Evolutionary conservation across 208 protist species (phyloP), one percentile per base, ranked within the genome.

Genomic region (Trypanosoma melophagium): DNA sequence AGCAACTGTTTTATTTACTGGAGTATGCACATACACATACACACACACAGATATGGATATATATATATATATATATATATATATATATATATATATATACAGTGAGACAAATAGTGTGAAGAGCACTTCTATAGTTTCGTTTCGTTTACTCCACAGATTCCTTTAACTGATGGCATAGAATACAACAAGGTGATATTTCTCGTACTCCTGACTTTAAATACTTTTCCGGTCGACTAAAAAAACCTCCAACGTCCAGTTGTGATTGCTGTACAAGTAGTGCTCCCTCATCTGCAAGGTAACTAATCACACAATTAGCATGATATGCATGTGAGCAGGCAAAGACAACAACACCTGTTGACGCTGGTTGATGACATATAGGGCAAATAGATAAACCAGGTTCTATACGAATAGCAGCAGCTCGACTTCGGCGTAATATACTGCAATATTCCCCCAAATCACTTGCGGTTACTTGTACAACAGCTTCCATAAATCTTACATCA

Each of bases 251-350:
- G 38, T 76, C 73, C 7, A 70, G n/a, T 8, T 55, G 44, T 31
- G 14, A 21, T 7, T 40, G 24, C 19, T 68, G 24, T 14, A 60
- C 58, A 17, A 47, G 21, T 47, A 81, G 44, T 9, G 54, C 53
- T 14, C 69, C 62, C 40, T 73, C 71, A 7, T 53, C 65, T 17
- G 59, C 35, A 25, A 87, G 24, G 58, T 76, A 87, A 50, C 68
- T 65, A 52, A 86, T 44, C 13, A 92, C 74, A 61, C 87, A 93
- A 19, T 25, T 49, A 0, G 76, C 69, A 66, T 93, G 87, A 64
- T 85, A 90, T 12, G 68, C 56, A 60, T 93, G 87, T 31, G 68
- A 71, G 45, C 87, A 93, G 7, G 58, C 54, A 74, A 93, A 93
- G 17, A 81, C 66, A 1, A 87, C 69, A 57, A 78, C 50, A 59